These are phyloP conservation scores for Phalaenopsis hybrid DNA, from an alignment of 116 monocot genomes.

Conservation along the genomic window DNA sequence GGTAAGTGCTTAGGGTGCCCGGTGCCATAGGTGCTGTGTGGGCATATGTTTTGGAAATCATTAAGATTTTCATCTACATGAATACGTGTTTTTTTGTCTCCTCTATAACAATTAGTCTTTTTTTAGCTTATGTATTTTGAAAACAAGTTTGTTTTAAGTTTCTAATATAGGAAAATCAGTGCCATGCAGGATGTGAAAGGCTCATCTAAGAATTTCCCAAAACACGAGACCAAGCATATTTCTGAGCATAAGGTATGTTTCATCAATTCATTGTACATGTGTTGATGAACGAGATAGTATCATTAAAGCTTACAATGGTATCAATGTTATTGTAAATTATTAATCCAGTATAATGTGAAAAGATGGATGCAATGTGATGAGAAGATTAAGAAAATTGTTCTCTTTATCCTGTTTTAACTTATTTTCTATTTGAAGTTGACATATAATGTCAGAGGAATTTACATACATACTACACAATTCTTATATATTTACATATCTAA, in stretches of 20 bases:
- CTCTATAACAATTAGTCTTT: not conserved
- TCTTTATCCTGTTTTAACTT: no score
- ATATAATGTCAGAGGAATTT: no score
- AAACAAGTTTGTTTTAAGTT: not conserved
- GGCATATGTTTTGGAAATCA: not conserved
- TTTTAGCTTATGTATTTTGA: not conserved
- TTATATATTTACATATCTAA: no score
- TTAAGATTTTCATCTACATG: not conserved
- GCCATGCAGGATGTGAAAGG: conserved; percentile 60
- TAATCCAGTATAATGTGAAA: not conserved
- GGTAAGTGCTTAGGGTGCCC: not conserved
- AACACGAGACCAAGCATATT: conserved; percentile 73
- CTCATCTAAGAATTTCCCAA: conserved; percentile 67
- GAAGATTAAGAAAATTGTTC: not conserved
- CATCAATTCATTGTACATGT: not conserved
- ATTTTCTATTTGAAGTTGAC: no score
- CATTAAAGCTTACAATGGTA: not conserved
- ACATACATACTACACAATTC: no score
- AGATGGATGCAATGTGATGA: not conserved
- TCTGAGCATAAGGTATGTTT: conserved; percentile 86
- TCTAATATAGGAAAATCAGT: conserved; percentile 27
- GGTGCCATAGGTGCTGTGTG: not conserved
- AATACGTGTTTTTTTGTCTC: no score
- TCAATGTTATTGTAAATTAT: not conserved
- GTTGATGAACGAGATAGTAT: not conserved